These are phyloP conservation scores for Aspergillus asperescens DNA, from an alignment of 495 filamentous ascomycete species.

Conservation along the genomic window DNA sequence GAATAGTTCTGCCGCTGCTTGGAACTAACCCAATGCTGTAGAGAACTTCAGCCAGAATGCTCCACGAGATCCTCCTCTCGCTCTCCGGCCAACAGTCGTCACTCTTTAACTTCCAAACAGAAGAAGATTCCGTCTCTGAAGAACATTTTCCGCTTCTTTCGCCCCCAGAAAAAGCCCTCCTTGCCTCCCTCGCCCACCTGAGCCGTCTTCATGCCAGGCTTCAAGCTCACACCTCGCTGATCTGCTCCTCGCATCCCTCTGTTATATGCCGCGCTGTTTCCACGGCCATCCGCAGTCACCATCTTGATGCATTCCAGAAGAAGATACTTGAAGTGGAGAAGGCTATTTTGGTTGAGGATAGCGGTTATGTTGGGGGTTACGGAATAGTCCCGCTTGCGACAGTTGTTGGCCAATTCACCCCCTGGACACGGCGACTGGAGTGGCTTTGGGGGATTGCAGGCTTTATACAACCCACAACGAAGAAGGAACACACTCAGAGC, in stretches of 20 bases:
- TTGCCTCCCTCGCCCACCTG: slow-evolving; percentile 68
- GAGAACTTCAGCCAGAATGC: slow-evolving; percentile 56
- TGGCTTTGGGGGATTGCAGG: slow-evolving; percentile 74
- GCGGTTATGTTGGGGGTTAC: slow-evolving; percentile 75
- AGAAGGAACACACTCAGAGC: slow-evolving; percentile 19
- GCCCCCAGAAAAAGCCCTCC: slow-evolving; percentile 74
- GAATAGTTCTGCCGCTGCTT: not conserved
- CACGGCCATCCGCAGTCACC: slow-evolving; percentile 62
- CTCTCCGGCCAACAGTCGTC: slow-evolving; percentile 90
- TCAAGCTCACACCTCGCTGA: slow-evolving; percentile 53
- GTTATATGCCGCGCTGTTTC: slow-evolving; percentile 86
- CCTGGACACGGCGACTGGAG: slow-evolving; percentile 75
- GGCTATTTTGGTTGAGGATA: slow-evolving; percentile 65
- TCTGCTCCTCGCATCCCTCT: slow-evolving; percentile 65
- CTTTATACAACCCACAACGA: slow-evolving; percentile 51
- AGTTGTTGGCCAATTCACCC: slow-evolving; percentile 74
- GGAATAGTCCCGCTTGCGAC: slow-evolving; percentile 86
- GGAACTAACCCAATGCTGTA: slow-evolving; percentile 14
- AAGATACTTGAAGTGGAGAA: slow-evolving; percentile 82
- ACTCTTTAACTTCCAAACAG: slow-evolving; percentile 54
- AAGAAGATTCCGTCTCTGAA: slow-evolving; percentile 35
- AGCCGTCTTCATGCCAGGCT: slow-evolving; percentile 70
- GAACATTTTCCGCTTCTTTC: slow-evolving; percentile 54
- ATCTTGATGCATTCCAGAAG: slow-evolving; percentile 73
- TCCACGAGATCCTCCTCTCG: slow-evolving; percentile 93